Percentiles rank a stretch among this genome's conserved stretches.
Evolutionary conservation across 495 filamentous ascomycete genomes (phyloP).

Genomic region (Penicillium malachiteum): DNA sequence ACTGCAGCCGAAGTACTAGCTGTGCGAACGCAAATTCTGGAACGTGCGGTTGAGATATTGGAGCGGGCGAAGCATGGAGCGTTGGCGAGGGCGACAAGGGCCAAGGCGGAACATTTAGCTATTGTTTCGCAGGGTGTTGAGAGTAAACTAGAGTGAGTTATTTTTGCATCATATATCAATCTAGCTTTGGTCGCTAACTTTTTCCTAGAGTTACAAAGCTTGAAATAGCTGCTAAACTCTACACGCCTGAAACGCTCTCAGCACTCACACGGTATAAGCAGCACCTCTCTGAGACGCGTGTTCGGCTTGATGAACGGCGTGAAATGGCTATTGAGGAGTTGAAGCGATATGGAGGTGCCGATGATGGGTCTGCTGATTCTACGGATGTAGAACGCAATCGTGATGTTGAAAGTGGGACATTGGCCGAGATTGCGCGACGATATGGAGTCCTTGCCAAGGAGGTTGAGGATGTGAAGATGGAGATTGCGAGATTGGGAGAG

Average conservation of each 20-base stretch:
- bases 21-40: conserved; percentile 31
- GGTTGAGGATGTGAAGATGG: conserved; percentile 53
- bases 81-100: conserved; percentile 54
- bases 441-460: conserved; percentile 55
- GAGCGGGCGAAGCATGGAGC: conserved; percentile 66
- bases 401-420: conserved; percentile 25
- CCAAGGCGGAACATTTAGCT: conserved; percentile 57
- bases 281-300: conserved; percentile 52
- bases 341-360: conserved; percentile 52
- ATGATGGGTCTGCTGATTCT: conserved; percentile 2
- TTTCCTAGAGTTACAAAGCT: conserved; percentile 38
- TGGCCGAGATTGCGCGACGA: conserved; percentile 59
- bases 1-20: conserved; percentile 38
- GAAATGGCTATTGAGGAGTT: conserved; percentile 48
- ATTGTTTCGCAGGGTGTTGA: conserved; percentile 55
- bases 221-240: conserved; percentile 45
- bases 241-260: conserved; percentile 54
- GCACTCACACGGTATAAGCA: conserved; percentile 58
- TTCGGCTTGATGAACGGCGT: conserved; percentile 46
- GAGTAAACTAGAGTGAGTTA: conserved; percentile 53
- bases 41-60: conserved; percentile 44
- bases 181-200: conserved; percentile 6
- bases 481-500: conserved; percentile 51
- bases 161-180: too few species aligned
- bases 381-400: conserved; percentile 10